phyloP scores from a whole-genome alignment of 257 asterid genomes.

The Solanum chiquidenum region DNA sequence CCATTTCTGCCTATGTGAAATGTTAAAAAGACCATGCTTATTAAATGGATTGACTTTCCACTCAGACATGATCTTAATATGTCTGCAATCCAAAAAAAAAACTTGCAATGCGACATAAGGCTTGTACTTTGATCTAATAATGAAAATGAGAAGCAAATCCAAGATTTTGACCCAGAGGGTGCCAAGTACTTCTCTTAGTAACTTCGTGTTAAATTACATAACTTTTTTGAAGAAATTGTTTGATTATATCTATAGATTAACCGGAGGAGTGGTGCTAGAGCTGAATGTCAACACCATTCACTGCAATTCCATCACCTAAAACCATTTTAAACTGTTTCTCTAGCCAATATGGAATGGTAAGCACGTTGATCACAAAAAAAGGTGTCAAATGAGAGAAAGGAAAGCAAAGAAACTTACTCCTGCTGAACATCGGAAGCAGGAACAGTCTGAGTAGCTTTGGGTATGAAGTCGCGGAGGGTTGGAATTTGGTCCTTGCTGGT shows the following conservation, averaged over 20 bases:
- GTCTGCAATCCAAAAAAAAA: not conserved
- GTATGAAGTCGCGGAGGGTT: conserved; percentile 50
- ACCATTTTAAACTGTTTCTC: not conserved
- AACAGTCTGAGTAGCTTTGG: conserved; percentile 38
- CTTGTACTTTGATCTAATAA: not conserved
- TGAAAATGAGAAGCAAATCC: not conserved
- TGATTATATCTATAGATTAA: not conserved
- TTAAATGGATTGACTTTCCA: not conserved
- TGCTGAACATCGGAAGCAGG: conserved; percentile 29
- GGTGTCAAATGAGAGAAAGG: not conserved
- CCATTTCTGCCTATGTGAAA: not conserved
- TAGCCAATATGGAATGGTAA: not conserved
- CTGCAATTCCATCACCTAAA: not conserved
- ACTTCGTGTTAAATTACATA: too few species aligned
- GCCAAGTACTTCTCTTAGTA: not conserved
- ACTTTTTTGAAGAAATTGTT: not conserved
- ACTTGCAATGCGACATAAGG: not conserved
- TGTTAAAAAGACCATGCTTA: not conserved
- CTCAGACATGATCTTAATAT: not conserved
- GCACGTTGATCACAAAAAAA: not conserved
- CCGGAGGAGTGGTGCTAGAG: not conserved
- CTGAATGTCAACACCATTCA: not conserved
- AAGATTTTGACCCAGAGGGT: not conserved
- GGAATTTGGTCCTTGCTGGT: conserved; percentile 24
- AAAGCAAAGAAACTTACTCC: conserved; percentile 33